Percentiles rank a stretch among this genome's conserved stretches.
phyloP scores from a whole-genome alignment of 306 rosid genomes.

The Purshia tridentata region DNA sequence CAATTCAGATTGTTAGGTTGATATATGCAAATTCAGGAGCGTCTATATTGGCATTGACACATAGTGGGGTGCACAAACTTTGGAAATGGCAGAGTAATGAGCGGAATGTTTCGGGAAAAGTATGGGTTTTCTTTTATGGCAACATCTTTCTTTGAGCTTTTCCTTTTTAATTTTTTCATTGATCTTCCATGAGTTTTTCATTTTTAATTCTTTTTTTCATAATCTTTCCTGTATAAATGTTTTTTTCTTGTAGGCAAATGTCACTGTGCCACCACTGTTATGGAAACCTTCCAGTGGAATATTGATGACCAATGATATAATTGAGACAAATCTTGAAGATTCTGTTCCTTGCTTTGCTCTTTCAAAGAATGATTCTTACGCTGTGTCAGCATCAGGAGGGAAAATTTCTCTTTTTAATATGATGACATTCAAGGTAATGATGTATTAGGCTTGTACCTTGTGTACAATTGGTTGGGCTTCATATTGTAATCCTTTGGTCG shows the following conservation, averaged over 20 bases:
- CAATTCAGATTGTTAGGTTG: slow-evolving; percentile 36
- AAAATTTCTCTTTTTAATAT: slow-evolving; percentile 32
- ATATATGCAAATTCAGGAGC: slow-evolving; percentile 37
- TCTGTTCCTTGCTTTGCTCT: slow-evolving; percentile 28
- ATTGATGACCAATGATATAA: slow-evolving; percentile 35
- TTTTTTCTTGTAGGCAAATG: slow-evolving; percentile 29
- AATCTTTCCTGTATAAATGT: not conserved
- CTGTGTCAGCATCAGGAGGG: slow-evolving; percentile 45
- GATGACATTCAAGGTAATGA: slow-evolving; percentile 33
- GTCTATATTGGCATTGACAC: slow-evolving; percentile 38
- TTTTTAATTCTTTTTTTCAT: not conserved
- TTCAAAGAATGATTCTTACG: slow-evolving; percentile 35
- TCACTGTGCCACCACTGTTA: slow-evolving; percentile 23
- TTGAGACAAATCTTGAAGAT: not conserved
- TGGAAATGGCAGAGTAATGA: slow-evolving; percentile 45
- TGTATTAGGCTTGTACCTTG: not conserved
- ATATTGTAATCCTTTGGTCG: slow-evolving; percentile 1
- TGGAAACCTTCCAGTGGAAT: slow-evolving; percentile 26
- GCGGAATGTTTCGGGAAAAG: slow-evolving; percentile 20
- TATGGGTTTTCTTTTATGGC: slow-evolving; percentile 7
- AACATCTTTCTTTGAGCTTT: not conserved
- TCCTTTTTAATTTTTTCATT: not conserved
- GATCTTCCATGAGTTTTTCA: not conserved
- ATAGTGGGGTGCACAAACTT: slow-evolving; percentile 31
- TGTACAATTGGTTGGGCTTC: not conserved